These are phyloP conservation scores for Lomentospora prolificans DNA, from an alignment of 2,329 filamentous ascomycete species.

Conservation along the genomic window DNA sequence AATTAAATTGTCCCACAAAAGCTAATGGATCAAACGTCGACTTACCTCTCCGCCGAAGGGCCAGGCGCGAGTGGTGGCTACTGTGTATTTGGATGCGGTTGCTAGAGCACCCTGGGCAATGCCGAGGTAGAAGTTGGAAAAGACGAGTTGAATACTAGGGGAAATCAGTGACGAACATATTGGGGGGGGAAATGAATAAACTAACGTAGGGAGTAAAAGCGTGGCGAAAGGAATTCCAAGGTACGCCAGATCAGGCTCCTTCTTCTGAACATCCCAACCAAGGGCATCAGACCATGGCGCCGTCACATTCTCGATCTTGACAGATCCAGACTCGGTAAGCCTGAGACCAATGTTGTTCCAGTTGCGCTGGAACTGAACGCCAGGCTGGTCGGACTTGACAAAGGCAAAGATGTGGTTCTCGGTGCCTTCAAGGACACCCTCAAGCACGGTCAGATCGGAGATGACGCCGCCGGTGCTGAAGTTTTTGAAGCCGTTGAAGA, in stretches of 20 bases:
- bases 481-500: conserved; percentile 54
- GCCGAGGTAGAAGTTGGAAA: conserved; percentile 56
- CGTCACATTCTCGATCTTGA: conserved; percentile 47
- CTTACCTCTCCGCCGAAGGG: conserved; percentile 51
- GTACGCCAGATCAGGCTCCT: conserved; percentile 38
- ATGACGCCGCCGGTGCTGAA: conserved; percentile 61
- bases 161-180: too few species aligned
- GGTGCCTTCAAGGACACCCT: conserved; percentile 49
- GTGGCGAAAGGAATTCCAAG: conserved; percentile 44
- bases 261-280: conserved; percentile 44
- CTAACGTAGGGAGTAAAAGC: conserved; percentile 48
- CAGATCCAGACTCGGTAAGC: conserved; percentile 53
- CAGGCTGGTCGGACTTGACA: conserved; percentile 45
- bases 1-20: too few species aligned
- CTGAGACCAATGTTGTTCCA: conserved; percentile 57
- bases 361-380: conserved; percentile 49
- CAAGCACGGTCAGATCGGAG: conserved; percentile 55
- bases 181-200: too few species aligned
- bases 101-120: conserved; percentile 50
- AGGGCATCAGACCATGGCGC: conserved; percentile 52
- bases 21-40: too few species aligned
- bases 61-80: conserved; percentile 48
- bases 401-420: conserved; percentile 54
- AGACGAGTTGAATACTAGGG: conserved; percentile 50
- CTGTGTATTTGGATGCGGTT: conserved; percentile 46